A percentile compares a stretch with the other conserved stretches of the same genome.
Conservation (phyloP, 352 stramenopile genomes). For the Phytophthora chlamydospora region DNA sequence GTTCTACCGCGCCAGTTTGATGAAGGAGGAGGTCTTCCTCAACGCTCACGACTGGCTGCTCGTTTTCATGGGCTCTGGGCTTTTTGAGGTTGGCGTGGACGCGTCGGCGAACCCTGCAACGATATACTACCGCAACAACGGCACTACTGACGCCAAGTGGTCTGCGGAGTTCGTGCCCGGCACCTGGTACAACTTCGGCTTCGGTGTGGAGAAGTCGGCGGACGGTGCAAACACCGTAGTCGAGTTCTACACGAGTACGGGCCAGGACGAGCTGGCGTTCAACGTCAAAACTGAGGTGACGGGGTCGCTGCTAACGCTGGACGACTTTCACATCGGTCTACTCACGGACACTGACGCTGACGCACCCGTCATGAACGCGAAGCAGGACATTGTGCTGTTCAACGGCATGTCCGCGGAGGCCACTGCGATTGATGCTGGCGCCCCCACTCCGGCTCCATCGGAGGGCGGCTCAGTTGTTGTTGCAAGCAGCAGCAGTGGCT, state of each 20-base stretch:
- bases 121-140: slow-evolving; percentile 51
- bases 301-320: slow-evolving; percentile 19
- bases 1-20: slow-evolving; percentile 61
- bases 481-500: neutral
- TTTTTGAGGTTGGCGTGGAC: slow-evolving; percentile 59
- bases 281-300: slow-evolving; percentile 27
- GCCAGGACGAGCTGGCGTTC: slow-evolving; percentile 35
- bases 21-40: slow-evolving; percentile 43
- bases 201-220: slow-evolving; percentile 42
- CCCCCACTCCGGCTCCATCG: slow-evolving; percentile 3
- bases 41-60: slow-evolving; percentile 57
- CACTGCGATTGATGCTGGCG: slow-evolving; percentile 7
- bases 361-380: slow-evolving; percentile 29
- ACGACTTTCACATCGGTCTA: slow-evolving; percentile 43
- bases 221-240: slow-evolving; percentile 30
- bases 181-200: slow-evolving; percentile 68
- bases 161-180: slow-evolving; percentile 41
- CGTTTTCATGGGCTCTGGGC: slow-evolving; percentile 51
- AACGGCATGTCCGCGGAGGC: slow-evolving; percentile 45
- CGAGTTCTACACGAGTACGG: slow-evolving; percentile 55
- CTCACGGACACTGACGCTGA: slow-evolving; percentile 20
- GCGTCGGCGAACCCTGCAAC: slow-evolving; percentile 36
- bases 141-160: slow-evolving; percentile 43
- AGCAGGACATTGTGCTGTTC: slow-evolving; percentile 47
- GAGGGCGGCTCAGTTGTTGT: neutral